Evolutionary conservation across 2,329 filamentous ascomycete genomes (phyloP), one percentile per base, ranked within the genome.

Genomic region (Pseudocercospora ulei): DNA sequence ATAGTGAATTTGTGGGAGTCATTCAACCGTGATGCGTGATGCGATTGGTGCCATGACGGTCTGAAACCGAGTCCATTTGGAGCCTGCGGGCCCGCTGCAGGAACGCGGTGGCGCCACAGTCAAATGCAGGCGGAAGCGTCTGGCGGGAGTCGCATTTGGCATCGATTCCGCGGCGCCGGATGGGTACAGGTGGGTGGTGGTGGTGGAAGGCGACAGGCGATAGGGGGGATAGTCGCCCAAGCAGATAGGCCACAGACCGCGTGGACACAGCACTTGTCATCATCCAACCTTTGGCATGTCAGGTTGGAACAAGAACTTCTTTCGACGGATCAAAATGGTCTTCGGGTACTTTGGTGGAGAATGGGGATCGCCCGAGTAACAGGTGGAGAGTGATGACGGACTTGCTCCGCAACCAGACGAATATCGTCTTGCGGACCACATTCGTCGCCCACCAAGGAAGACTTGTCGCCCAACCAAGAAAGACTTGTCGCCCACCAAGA

Each of bases 301-400:
- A n/a, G n/a, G n/a, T n/a, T n/a, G n/a, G n/a, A n/a, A n/a, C n/a
- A n/a, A n/a, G n/a, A n/a, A n/a, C n/a, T n/a, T n/a, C n/a, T n/a
- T n/a, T n/a, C n/a, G n/a, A n/a, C n/a, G n/a, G n/a, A n/a, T n/a
- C n/a, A n/a, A n/a, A n/a, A n/a, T n/a, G n/a, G n/a, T n/a, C n/a
- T n/a, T n/a, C n/a, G n/a, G n/a, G n/a, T n/a, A n/a, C n/a, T n/a
- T n/a, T n/a, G n/a, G n/a, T n/a, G n/a, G n/a, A n/a, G n/a, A n/a
- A n/a, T n/a, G n/a, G n/a, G n/a, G n/a, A n/a, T n/a, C n/a, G n/a
- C n/a, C n/a, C n/a, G n/a, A n/a, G 45, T 66, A 65, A 44, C 65
- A 68, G 3, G 65, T 1, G 65, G 66, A 3, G 66, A 65, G 45
- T 68, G 65, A 44, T 68, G 65, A 44, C 58, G 62, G 20, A 67